phyloP scores from a whole-genome alignment of 2,329 filamentous ascomycete species.

The Alternaria brassicicola region DNA sequence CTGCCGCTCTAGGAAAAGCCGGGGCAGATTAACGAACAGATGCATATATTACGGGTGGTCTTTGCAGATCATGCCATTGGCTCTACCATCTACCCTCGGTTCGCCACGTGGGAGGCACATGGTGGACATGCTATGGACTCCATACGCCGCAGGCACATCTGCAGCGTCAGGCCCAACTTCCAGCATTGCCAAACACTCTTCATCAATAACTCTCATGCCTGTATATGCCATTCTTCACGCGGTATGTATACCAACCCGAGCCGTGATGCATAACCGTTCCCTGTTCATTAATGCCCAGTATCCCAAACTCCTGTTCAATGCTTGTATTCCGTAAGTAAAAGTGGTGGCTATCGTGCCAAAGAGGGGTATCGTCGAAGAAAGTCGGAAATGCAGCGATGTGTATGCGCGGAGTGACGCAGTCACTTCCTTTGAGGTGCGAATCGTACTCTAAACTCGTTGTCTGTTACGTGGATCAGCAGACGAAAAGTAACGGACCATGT shows the following conservation, averaged over 20 bases:
- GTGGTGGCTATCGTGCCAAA: constrained; percentile 28
- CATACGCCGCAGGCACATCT: neutral
- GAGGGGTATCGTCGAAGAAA: constrained; percentile 46
- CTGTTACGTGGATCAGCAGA: constrained; percentile 34
- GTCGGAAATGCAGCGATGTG: constrained; percentile 35
- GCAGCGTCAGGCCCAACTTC: neutral
- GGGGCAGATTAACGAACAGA: neutral
- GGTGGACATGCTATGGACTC: neutral
- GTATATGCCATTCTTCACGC: constrained; percentile 1
- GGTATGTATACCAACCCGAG: neutral
- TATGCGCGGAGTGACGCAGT: constrained; percentile 19
- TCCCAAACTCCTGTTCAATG: constrained; percentile 44
- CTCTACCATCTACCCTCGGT: neutral
- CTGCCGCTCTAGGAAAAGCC: neutral
- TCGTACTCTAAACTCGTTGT: constrained; percentile 56
- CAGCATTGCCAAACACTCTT: constrained; percentile 14
- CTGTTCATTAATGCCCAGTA: constrained; percentile 12
- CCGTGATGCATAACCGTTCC: constrained; percentile 3
- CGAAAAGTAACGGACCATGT: neutral
- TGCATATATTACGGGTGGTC: constrained; percentile 1
- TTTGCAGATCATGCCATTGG: neutral
- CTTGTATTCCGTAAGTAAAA: constrained; percentile 32
- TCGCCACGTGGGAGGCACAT: neutral
- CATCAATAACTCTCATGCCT: constrained; percentile 5
- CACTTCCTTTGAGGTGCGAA: constrained; percentile 50